A percentile compares a stretch with the other conserved stretches of the same genome.
Evolutionary conservation across 2,329 filamentous ascomycete species (phyloP).

Genomic region (Aspergillus fumigatiaffinis): DNA sequence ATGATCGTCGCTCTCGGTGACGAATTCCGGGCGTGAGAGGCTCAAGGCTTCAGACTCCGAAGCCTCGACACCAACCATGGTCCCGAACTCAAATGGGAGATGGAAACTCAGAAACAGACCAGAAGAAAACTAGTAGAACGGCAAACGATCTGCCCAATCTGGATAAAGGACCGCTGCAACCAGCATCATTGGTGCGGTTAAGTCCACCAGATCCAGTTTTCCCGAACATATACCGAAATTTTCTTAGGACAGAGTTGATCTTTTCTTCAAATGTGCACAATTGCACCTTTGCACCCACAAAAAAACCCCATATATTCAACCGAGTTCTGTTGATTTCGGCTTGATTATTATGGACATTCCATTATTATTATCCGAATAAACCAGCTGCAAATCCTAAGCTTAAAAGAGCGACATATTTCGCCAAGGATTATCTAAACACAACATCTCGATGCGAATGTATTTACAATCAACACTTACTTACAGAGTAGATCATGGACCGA

Average conservation of each 20-base stretch:
- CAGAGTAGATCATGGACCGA: too few relatives aligned
- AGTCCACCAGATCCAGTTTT: slow-evolving; percentile 8
- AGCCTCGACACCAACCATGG: background rate
- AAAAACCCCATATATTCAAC: background rate
- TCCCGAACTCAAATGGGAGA: background rate
- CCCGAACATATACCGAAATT: slow-evolving; percentile 12
- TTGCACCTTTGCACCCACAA: background rate
- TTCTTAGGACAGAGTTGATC: background rate
- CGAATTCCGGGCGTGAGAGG: background rate
- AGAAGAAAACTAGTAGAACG: background rate
- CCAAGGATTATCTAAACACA: background rate
- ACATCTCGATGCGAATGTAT: too few relatives aligned
- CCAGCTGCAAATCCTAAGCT: background rate
- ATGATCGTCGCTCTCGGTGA: background rate
- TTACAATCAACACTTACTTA: too few relatives aligned
- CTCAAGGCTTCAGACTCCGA: background rate
- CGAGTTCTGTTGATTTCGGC: too few relatives aligned
- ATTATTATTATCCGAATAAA: background rate
- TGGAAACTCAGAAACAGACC: background rate
- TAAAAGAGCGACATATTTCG: background rate
- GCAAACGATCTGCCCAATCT: background rate
- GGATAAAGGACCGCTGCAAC: background rate
- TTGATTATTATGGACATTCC: background rate
- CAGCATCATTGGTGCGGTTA: slow-evolving; percentile 5
- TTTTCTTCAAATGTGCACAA: background rate